phyloP scores from a whole-genome alignment of 495 filamentous ascomycete species.

The Patellaria atrata region DNA sequence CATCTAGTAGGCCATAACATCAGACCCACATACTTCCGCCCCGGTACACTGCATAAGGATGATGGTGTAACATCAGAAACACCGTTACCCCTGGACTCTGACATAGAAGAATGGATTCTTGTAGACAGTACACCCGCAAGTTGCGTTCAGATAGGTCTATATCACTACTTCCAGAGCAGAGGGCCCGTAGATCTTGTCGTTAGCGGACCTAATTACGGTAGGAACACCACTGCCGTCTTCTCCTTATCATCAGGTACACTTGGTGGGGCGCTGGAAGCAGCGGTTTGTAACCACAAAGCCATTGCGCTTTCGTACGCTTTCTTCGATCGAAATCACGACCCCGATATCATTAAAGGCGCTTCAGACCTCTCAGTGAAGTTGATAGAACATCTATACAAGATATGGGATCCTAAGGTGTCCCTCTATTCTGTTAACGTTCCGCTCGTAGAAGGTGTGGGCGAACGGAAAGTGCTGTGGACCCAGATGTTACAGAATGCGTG shows the following conservation, averaged over 20 bases:
- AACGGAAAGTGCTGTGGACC: constrained; percentile 60
- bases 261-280: constrained; percentile 82
- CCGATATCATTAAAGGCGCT: constrained; percentile 59
- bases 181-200: constrained; percentile 76
- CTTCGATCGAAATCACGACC: constrained; percentile 64
- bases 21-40: constrained; percentile 78
- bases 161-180: constrained; percentile 69
- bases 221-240: constrained; percentile 87
- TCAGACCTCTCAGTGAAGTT: constrained; percentile 53
- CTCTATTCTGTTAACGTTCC: constrained; percentile 84
- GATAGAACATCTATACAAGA: constrained; percentile 57
- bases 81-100: constrained; percentile 34
- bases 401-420: constrained; percentile 65
- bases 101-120: constrained; percentile 81
- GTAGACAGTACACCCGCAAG: constrained; percentile 78
- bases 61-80: constrained; percentile 49
- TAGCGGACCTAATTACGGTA: constrained; percentile 84
- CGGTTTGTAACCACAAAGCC: constrained; percentile 59
- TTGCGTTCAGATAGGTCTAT: constrained; percentile 80
- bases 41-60: constrained; percentile 40
- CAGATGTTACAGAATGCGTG: constrained; percentile 80
- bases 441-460: constrained; percentile 50
- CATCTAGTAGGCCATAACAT: constrained; percentile 79
- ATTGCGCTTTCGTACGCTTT: constrained; percentile 85
- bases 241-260: constrained; percentile 80